phyloP scores from a whole-genome alignment of 371 early-diverging fungal genomes.

The Catenaria anguillulae region DNA sequence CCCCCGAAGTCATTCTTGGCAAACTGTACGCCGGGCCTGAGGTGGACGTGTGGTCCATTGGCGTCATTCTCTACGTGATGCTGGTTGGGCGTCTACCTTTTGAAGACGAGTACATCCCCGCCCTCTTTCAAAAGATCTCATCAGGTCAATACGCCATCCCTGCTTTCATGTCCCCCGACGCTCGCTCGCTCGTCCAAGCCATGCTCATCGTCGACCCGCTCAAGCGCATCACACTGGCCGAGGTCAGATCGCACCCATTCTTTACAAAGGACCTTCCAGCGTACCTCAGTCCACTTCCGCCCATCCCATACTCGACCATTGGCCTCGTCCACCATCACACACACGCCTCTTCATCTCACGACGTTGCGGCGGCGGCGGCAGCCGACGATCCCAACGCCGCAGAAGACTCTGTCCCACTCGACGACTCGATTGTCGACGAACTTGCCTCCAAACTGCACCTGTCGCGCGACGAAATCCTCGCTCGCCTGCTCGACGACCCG shows the following conservation, averaged over 20 bases:
- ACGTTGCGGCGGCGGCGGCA: no score
- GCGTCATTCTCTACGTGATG: slow-evolving; percentile 98
- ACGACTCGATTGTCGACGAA: slow-evolving; percentile 58
- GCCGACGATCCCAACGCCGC: slow-evolving; percentile 27
- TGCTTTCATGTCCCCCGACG: slow-evolving; percentile 63
- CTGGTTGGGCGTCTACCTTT: slow-evolving; percentile 97
- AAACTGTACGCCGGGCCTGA: slow-evolving; percentile 87
- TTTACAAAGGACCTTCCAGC: slow-evolving; percentile 76
- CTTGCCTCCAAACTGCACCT: slow-evolving; percentile 17
- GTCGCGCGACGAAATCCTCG: neutral
- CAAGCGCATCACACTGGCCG: slow-evolving; percentile 78
- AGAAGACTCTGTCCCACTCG: slow-evolving; percentile 45
- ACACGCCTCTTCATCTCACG: no score
- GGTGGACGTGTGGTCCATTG: slow-evolving; percentile 98
- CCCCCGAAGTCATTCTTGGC: slow-evolving; percentile 90
- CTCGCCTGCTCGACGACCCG: neutral
- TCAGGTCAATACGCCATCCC: slow-evolving; percentile 81
- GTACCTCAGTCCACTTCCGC: slow-evolving; percentile 62
- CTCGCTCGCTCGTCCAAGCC: slow-evolving; percentile 61
- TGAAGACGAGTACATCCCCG: slow-evolving; percentile 90
- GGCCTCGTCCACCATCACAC: no score
- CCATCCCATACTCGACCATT: neutral
- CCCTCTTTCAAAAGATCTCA: slow-evolving; percentile 81
- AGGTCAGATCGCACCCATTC: slow-evolving; percentile 69
- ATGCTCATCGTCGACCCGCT: slow-evolving; percentile 94